Base-by-base conservation (phyloP, 306 rosid genomes). In the Vigna mungo region DNA sequence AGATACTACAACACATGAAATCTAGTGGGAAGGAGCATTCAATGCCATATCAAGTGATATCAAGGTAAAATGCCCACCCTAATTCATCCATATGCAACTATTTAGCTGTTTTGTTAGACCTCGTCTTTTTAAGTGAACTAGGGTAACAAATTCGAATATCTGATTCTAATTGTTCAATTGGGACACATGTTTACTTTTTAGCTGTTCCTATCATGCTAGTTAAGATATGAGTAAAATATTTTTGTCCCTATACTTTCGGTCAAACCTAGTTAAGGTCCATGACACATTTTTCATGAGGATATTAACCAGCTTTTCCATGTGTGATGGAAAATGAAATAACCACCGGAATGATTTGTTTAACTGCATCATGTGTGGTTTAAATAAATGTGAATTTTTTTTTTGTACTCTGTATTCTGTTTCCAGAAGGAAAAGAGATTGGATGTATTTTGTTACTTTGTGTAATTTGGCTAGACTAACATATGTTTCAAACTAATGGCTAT, bases 1-100 rank as follows among this genome's bases (percentile, higher is more conserved):
- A 96, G 99, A 96, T 96, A 86, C 80, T 96, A 49, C 99, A 93
- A 84, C 98, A 96, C 83, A 96, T 96, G 99, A 93, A 93, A 85
- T 91, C 98, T 11, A 96, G 99, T 56, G 98, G 99, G 76, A 96
- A 96, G 88, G 99, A 96, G 62, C 88, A 91, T 81, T 93, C 99
- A 72, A 96, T 96, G 99, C 98, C 99, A 21, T 96, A 88, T 79
- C 98, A 93, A 91, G 99, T 96, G 73, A 96, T 96, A 77, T 96
- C 99, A 72, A 91, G 99, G 99, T 96, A 84, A 72, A 60, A 37
- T 15, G 43, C 44, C 58, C 48, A 76, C 52, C 44, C 79, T 27
- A 71, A 65, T 18, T 36, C 47, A 11, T 20, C n/a, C 15, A 16
- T 67, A 16, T 58, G 37, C 79, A 37, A 60, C 59, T 44, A 41